Base-by-base conservation (phyloP, 257 asterid genomes). In the Penstemon barbatus region DNA sequence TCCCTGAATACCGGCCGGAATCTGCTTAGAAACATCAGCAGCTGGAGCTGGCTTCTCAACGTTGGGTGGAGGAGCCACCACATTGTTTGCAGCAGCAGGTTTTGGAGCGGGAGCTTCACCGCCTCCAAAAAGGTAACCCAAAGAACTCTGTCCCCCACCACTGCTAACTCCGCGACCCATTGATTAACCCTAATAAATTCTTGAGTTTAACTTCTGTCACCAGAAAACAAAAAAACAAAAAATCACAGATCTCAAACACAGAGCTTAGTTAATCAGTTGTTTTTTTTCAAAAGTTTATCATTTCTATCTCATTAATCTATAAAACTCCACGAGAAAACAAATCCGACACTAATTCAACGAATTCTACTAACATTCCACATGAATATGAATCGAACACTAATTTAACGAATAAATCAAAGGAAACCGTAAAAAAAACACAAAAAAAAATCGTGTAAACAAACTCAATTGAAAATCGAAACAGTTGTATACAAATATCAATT, bases 141-240 rank as follows among this genome's bases (percentile, higher is more conserved):
- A 75, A 68, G 95, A 87, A 82, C 97, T 90, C 81, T 90, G 91
- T 38, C 97, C 97, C 15, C 97, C 97, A 61, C 97, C 96, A 6
- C 86, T 80, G 81, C 96, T 90, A 72, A 83, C 92, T 77, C 94
- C 96, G 72, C 97, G 92, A 66, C 96, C 86, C 96, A 86, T 87
- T 76, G 33, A 25, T 25, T 25, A 50, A 81, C 73, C 57, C 12
- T 63, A 69, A 65, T 55, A 63, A 44, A 13, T 38, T 49, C 41
- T 42, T 53, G 73, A 49, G 40, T 56, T 55, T 48, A 61, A 72
- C 54, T 65, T 64, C 81, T 57, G 76, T 36, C 18, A 63, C 5
- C 41, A 57, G 10, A 37, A 25, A 37, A 12, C 19, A 55, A 61
- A 49, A 61, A 49, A 52, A 18, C 45, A 63, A 63, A 25, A 25